phyloP scores from a whole-genome alignment of 768 basidiomycete species.

The Russula sp. region DNA sequence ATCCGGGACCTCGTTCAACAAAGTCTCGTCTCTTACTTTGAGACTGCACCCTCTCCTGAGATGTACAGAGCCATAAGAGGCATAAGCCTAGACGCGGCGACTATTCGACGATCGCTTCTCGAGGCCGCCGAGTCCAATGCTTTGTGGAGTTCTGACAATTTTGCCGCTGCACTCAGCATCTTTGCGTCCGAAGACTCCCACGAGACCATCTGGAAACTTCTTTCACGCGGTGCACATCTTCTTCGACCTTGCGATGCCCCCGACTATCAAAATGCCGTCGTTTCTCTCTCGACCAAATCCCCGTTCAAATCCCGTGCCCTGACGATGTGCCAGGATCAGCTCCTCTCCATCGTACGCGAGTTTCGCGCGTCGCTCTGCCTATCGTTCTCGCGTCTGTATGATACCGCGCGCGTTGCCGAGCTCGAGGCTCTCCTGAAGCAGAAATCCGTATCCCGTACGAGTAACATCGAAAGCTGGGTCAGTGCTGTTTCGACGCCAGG shows the following conservation, averaged over 20 bases:
- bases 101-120: slow-evolving; percentile 34
- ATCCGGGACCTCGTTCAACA: slow-evolving; percentile 48
- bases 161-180: slow-evolving; percentile 56
- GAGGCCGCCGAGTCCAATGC: slow-evolving; percentile 43
- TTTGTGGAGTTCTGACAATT: slow-evolving; percentile 48
- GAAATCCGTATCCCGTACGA: slow-evolving; percentile 42
- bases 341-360: slow-evolving; percentile 45
- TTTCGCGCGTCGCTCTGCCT: slow-evolving; percentile 45
- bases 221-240: slow-evolving; percentile 49
- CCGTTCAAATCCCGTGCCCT: slow-evolving; percentile 36
- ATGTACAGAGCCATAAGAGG: slow-evolving; percentile 46
- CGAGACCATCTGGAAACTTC: slow-evolving; percentile 41
- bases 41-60: slow-evolving; percentile 45
- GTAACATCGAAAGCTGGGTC: slow-evolving; percentile 53
- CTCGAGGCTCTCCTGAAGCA: slow-evolving; percentile 46
- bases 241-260: slow-evolving; percentile 58
- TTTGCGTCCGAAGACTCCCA: slow-evolving; percentile 41
- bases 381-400: slow-evolving; percentile 49
- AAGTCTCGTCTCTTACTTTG: slow-evolving; percentile 49
- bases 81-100: slow-evolving; percentile 36
- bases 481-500: slow-evolving; percentile 46
- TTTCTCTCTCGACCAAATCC: slow-evolving; percentile 39
- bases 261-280: slow-evolving; percentile 47
- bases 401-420: slow-evolving; percentile 42
- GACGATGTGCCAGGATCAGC: slow-evolving; percentile 51